Conservation (phyloP, 2,329 filamentous ascomycete genomes). For the Thermoascus crustaceus region DNA sequence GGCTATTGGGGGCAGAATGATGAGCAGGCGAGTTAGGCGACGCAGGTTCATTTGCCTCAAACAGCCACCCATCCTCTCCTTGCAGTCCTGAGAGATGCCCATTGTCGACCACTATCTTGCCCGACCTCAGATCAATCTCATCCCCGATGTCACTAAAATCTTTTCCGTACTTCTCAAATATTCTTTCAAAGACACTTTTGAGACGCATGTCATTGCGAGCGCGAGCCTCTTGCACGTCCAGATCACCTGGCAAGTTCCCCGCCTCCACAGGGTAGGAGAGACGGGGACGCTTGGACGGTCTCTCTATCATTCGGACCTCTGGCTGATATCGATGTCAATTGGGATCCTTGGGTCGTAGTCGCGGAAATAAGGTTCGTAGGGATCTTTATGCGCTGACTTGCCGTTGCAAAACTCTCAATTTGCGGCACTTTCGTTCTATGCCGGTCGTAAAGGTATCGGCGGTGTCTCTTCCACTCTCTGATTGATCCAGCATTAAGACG, state of each 20-base stretch:
- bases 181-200: constrained; percentile 76
- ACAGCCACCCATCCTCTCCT: constrained; percentile 37
- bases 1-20: background rate
- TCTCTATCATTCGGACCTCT: constrained; percentile 18
- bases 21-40: background rate
- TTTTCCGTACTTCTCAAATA: constrained; percentile 79
- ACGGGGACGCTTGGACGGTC: constrained; percentile 50
- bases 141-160: constrained; percentile 80
- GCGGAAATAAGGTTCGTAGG: too few relatives aligned
- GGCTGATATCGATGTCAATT: background rate
- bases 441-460: too few relatives aligned
- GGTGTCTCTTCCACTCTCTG: too few relatives aligned
- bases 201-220: constrained; percentile 61
- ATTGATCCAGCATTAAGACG: too few relatives aligned
- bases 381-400: too few relatives aligned
- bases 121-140: constrained; percentile 78
- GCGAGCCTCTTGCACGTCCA: constrained; percentile 54
- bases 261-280: constrained; percentile 27
- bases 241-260: constrained; percentile 26
- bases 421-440: too few relatives aligned
- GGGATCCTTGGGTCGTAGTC: too few relatives aligned
- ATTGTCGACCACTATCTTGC: constrained; percentile 79
- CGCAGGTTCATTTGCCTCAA: background rate
- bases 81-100: constrained; percentile 66
- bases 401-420: too few relatives aligned